These are phyloP conservation scores for Linum tenue DNA, from an alignment of 345 rosid genomes.

Conservation along the genomic window DNA sequence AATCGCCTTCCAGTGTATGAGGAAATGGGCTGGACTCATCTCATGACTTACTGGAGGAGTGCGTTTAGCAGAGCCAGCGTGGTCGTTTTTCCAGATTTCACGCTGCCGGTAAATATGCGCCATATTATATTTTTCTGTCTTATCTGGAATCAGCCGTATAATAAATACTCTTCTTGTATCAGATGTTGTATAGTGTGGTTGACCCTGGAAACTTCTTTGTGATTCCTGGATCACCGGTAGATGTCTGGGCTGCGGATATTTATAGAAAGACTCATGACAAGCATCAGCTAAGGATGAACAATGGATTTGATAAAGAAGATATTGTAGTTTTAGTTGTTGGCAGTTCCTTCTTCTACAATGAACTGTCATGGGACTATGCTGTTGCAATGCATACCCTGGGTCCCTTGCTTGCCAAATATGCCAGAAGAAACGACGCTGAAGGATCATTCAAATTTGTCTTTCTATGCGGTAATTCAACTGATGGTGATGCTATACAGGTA, in stretches of 20 bases:
- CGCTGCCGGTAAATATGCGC: constrained; percentile 56
- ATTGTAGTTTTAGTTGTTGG: constrained; percentile 74
- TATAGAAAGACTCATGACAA: constrained; percentile 49
- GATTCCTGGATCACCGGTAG: constrained; percentile 81
- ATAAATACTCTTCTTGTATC: constrained; percentile 26
- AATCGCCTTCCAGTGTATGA: constrained; percentile 58
- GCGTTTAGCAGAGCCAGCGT: constrained; percentile 68
- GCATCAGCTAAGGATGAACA: constrained; percentile 44
- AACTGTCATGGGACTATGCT: constrained; percentile 78
- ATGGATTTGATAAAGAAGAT: constrained; percentile 57
- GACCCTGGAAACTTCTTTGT: constrained; percentile 96
- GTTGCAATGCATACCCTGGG: constrained; percentile 70
- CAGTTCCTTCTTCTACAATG: constrained; percentile 63
- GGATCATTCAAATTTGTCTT: constrained; percentile 68
- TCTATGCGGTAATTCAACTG: constrained; percentile 74
- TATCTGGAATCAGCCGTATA: constrained; percentile 8
- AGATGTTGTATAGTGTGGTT: constrained; percentile 88
- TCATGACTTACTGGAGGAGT: constrained; percentile 64
- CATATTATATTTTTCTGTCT: background rate
- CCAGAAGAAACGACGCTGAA: constrained; percentile 50
- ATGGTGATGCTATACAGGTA: constrained; percentile 76
- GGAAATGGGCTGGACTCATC: constrained; percentile 50
- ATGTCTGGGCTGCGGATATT: constrained; percentile 87
- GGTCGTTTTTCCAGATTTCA: constrained; percentile 70
- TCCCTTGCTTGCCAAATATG: constrained; percentile 68